Evolutionary conservation across 1,284 basidiomycete genomes (phyloP), one percentile per base, ranked within the genome.

Genomic region (Melampsora occidentalis): DNA sequence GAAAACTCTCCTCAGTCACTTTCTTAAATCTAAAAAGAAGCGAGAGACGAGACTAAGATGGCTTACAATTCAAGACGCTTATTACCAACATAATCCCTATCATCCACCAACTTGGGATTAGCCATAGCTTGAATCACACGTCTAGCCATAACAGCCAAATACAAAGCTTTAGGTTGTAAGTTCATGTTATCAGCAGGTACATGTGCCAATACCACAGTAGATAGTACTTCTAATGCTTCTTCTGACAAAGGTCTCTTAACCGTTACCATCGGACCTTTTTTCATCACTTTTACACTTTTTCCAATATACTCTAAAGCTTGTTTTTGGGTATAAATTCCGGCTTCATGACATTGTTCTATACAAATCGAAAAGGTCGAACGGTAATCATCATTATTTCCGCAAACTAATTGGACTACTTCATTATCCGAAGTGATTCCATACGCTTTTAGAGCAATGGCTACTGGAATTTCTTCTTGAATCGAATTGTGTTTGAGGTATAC

Each of bases 401-500:
- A 95, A 14, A 93, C 95, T 68, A 98, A 88, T 64, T 98, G 88
- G 20, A 99, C 88, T 62, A 99, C 97, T 84, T 99, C 97, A 83
- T 97, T 97, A 86, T 99, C 97, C 0, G 97, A 94, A 80, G 96
- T 93, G 79, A 98, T 90, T 9, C 97, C 94, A 78, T 99, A 89
- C 16, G 95, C 95, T 84, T 98, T 99, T 81, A 99, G 90, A 9
- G 94, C 95, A 81, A 99, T 90, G 57, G 90, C 96, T 77, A 99
- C 94, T 0, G 97, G 97, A 61, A 99, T 93, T 81, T 96, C 93
- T 84, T 99, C 97, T 81, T 94, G 92, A 79, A 97, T 91, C 78
- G 94, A 97, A 84, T 99, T 99, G 86, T 99, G 96, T n/a, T 93
- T 91, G 69, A 99, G 89, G 83, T 94, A 97, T 76, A 99, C 91